These are phyloP conservation scores for Saccharomyces pastorianus DNA, from an alignment of 1,139 yeast genomes.

Conservation along the genomic window DNA sequence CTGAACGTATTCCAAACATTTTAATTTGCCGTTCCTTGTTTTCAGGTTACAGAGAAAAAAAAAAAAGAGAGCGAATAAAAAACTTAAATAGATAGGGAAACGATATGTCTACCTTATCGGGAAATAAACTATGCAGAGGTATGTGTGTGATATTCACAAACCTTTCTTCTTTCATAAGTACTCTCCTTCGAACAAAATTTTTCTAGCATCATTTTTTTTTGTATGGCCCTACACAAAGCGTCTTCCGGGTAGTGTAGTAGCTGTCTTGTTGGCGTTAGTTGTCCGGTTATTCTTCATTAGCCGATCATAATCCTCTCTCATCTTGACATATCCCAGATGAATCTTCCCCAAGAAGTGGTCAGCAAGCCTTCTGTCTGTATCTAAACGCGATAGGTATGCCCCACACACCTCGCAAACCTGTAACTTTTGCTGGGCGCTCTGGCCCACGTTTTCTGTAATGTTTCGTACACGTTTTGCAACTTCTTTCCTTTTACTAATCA, in stretches of 20 bases:
- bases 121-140: background rate
- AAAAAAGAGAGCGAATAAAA: background rate
- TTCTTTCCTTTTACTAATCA: slow-evolving; percentile 40
- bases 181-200: background rate
- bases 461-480: slow-evolving; percentile 49
- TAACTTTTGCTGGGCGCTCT: slow-evolving; percentile 79
- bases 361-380: slow-evolving; percentile 81
- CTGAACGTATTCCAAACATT: background rate
- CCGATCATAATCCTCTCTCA: slow-evolving; percentile 47
- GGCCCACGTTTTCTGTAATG: slow-evolving; percentile 69
- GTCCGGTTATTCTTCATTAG: background rate
- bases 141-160: background rate
- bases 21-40: background rate
- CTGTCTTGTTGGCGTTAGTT: background rate
- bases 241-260: background rate
- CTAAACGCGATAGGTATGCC: slow-evolving; percentile 78
- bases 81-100: background rate
- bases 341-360: slow-evolving; percentile 88
- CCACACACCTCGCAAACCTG: slow-evolving; percentile 93
- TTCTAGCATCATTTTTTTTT: background rate
- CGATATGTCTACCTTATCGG: background rate
- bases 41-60: background rate
- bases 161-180: background rate
- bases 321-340: slow-evolving; percentile 71
- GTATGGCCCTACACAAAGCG: background rate